Percentiles rank a stretch among this genome's conserved stretches.
Evolutionary conservation across 495 filamentous ascomycete genomes (phyloP).

Genomic region (Aspergillus indologenus): DNA sequence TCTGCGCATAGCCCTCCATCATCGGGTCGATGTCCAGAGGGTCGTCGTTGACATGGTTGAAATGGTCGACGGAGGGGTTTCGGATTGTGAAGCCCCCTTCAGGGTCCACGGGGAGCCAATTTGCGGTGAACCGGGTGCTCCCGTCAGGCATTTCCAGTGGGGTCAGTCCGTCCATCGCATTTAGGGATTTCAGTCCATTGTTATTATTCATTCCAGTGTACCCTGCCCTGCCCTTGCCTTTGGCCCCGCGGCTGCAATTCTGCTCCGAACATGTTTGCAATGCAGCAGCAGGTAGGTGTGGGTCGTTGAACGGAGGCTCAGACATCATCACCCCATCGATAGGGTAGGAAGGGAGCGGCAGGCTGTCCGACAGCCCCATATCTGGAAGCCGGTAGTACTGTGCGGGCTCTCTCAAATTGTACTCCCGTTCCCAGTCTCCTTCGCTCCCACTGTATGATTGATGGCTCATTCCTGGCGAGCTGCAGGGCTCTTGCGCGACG

Average conservation of each 20-base stretch:
- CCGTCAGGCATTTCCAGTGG: slow-evolving; percentile 42
- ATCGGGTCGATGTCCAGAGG: background rate
- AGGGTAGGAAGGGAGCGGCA: background rate
- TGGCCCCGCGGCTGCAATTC: background rate
- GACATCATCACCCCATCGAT: slow-evolving; percentile 1
- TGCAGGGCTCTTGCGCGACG: slow-evolving; percentile 19
- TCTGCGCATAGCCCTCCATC: background rate
- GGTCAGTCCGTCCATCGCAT: slow-evolving; percentile 13
- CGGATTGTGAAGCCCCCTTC: slow-evolving; percentile 36
- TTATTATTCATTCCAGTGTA: background rate
- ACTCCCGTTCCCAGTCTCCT: slow-evolving; percentile 18
- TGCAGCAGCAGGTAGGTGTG: background rate
- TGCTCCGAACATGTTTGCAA: background rate
- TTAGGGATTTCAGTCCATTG: background rate
- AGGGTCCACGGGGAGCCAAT: slow-evolving; percentile 41
- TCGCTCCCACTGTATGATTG: slow-evolving; percentile 25
- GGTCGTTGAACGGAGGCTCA: background rate
- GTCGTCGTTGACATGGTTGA: background rate
- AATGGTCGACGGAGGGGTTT: slow-evolving; percentile 1
- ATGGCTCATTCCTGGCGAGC: slow-evolving; percentile 25
- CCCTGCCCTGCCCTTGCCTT: background rate
- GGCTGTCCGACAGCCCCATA: background rate
- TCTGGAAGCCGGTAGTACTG: slow-evolving; percentile 16
- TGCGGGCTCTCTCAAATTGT: slow-evolving; percentile 4
- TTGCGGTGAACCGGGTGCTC: slow-evolving; percentile 30